Base-by-base conservation (phyloP, 768 basidiomycete genomes). In the Collybia sp. region DNA sequence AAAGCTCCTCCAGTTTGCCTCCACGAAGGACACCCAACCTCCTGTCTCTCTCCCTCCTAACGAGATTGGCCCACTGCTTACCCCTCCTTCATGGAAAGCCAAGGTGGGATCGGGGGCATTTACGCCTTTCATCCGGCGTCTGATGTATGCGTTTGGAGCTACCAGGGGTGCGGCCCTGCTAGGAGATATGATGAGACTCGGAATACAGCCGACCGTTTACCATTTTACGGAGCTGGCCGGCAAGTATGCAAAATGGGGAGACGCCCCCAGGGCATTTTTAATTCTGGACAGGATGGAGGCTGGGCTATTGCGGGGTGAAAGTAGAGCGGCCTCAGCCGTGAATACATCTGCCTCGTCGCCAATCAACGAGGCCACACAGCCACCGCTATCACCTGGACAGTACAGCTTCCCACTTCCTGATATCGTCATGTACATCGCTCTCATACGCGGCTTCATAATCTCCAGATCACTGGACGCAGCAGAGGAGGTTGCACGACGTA, bases 151-250 rank as follows among this genome's bases (percentile, higher is more conserved):
- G 3, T 52, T 49, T 20, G 64, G 68, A 1, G 56, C 70, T 0
- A 40, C 53, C 4, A 56, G 58, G 20, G 77, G 74, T 0, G 54
- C 64, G 0, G 48, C 53, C 16, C 65, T 83, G 15, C 42, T 85
- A 33, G 51, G 51, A n/a, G 80, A 85, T 54, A 83, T 86, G 79
- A 39, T 67, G 3, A 42, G 53, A 6, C 54, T 74, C 0, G 74
- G 73, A 3, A 50, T 85, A 20, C 43, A 54, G 5, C 82, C 82
- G 0, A 61, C 60, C 17, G 53, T 69, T 6, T 58, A 73, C n/a
- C 73, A 78, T 32, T 74, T 74, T 54, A 75, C 76, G n/a, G 68
- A 74, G 25, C 54, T 80, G 30, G 74, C 72, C 0, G 69, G 72
- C 1, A 61, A 60, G 10, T 81, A 72, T 52, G 76, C 77, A 12